Evolutionary conservation across 2,329 filamentous ascomycete species (phyloP).

Genomic region (Colletotrichum tanaceti): DNA sequence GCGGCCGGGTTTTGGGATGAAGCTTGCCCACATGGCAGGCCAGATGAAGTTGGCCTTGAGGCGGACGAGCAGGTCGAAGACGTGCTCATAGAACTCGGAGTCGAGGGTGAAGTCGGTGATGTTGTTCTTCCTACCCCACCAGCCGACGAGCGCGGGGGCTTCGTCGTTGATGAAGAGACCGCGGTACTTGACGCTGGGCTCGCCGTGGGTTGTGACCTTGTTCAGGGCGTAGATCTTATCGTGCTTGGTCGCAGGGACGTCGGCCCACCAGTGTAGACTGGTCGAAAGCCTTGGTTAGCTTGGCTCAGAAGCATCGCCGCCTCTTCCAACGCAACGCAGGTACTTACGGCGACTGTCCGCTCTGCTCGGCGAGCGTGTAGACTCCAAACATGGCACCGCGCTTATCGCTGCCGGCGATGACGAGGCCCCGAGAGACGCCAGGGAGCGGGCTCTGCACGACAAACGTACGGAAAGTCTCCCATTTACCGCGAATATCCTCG

Average conservation of each 20-base stretch:
- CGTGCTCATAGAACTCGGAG: conserved; percentile 70
- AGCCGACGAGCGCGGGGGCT: conserved; percentile 45
- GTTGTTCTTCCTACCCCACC: conserved; percentile 29
- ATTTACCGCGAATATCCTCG: conserved; percentile 55
- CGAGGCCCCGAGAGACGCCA: conserved; percentile 56
- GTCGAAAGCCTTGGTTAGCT: not conserved
- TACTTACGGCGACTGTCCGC: conserved; percentile 65
- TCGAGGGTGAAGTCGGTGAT: conserved; percentile 44
- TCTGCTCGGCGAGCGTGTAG: conserved; percentile 70
- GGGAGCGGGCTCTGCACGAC: conserved; percentile 61
- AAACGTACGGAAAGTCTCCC: conserved; percentile 66
- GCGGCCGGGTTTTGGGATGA: conserved; percentile 64
- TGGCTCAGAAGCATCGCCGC: too few species aligned
- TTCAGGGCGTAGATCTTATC: conserved; percentile 60
- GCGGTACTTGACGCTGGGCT: conserved; percentile 69
- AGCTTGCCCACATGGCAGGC: conserved; percentile 59
- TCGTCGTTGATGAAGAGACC: conserved; percentile 72
- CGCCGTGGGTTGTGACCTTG: conserved; percentile 51
- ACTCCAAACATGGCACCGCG: conserved; percentile 70
- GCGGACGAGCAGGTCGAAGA: conserved; percentile 76
- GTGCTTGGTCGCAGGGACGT: conserved; percentile 62
- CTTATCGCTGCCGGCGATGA: conserved; percentile 69
- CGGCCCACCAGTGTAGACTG: conserved; percentile 70
- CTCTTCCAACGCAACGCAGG: too few species aligned
- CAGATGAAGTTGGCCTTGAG: conserved; percentile 77